Evolutionary conservation across 148 eudicot species (phyloP).

Genomic region (Rhododendron griersonianum): DNA sequence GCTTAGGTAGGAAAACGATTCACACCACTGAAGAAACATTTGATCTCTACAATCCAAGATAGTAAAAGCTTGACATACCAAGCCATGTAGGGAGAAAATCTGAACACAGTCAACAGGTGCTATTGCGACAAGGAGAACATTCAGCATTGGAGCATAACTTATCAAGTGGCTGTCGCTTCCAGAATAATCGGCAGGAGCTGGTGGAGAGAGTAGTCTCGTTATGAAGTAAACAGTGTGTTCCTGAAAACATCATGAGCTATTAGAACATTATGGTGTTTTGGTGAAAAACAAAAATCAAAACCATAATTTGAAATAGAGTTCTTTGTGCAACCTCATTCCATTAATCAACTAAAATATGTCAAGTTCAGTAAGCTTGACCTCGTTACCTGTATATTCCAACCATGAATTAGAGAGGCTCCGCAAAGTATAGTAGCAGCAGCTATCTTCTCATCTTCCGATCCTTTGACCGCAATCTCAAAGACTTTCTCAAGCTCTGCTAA

Average conservation of each 20-base stretch:
- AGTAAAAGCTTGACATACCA: conserved; percentile 50
- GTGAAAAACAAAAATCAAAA: not conserved
- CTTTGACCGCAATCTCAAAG: conserved; percentile 76
- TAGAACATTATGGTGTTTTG: not conserved
- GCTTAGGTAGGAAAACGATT: not conserved
- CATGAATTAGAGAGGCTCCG: conserved; percentile 76
- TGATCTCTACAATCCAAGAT: not conserved
- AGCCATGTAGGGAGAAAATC: conserved; percentile 88
- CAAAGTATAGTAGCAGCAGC: conserved; percentile 83
- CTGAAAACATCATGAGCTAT: conserved; percentile 39
- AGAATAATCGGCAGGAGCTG: conserved; percentile 53
- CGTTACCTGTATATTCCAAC: conserved; percentile 91
- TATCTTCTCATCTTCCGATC: conserved; percentile 80
- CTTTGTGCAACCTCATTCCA: not conserved
- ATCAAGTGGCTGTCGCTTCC: conserved; percentile 71
- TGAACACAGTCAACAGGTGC: conserved; percentile 87
- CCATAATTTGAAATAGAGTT: not conserved
- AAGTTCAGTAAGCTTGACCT: not conserved
- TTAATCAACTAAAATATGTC: not conserved
- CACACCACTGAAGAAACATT: not conserved
- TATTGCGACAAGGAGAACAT: conserved; percentile 79
- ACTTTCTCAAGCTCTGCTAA: conserved; percentile 92
- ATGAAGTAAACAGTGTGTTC: conserved; percentile 78
- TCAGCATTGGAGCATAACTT: conserved; percentile 80
- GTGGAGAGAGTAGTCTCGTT: conserved; percentile 77